A percentile compares a stretch with the other conserved stretches of the same genome.
These are phyloP conservation scores for Crithidia fasciculata DNA, from an alignment of 208 protist genomes.

Conservation along the genomic window DNA sequence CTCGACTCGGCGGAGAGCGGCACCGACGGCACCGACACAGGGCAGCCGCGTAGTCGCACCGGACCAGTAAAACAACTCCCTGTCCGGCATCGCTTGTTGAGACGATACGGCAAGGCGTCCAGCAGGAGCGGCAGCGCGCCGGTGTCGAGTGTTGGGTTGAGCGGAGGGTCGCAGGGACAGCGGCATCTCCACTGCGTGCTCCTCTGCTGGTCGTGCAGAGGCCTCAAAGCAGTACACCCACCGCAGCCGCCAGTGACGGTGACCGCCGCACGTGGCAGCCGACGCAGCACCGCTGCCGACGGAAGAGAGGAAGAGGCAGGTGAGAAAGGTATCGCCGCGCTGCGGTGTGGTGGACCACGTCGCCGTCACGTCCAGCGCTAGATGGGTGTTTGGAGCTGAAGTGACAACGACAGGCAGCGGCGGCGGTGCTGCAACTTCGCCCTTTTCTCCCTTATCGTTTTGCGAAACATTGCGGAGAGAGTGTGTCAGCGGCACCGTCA, in stretches of 20 bases:
- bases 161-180: conserved; percentile 16
- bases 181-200: conserved; percentile 28
- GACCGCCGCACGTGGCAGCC: not conserved
- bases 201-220: conserved; percentile 18
- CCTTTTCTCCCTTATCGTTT: not conserved
- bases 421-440: not conserved
- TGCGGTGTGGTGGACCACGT: conserved; percentile 16
- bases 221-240: conserved; percentile 34
- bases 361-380: conserved; percentile 8
- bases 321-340: conserved; percentile 27
- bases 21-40: conserved; percentile 31
- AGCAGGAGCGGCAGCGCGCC: too few relatives aligned
- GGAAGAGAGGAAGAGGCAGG: conserved; percentile 12
- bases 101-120: too few relatives aligned
- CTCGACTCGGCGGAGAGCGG: conserved; percentile 31
- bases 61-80: conserved; percentile 23
- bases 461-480: too few relatives aligned
- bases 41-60: conserved; percentile 34
- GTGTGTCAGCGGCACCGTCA: conserved; percentile 1
- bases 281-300: not conserved
- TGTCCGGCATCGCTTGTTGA: too few relatives aligned
- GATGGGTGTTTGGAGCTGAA: not conserved
- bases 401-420: not conserved
- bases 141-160: too few relatives aligned
- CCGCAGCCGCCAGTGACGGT: conserved; percentile 22